A percentile compares a stretch with the other conserved stretches of the same genome.
Evolutionary conservation across 2,329 filamentous ascomycete species (phyloP).

Genomic region (Colletotrichum sp.): DNA sequence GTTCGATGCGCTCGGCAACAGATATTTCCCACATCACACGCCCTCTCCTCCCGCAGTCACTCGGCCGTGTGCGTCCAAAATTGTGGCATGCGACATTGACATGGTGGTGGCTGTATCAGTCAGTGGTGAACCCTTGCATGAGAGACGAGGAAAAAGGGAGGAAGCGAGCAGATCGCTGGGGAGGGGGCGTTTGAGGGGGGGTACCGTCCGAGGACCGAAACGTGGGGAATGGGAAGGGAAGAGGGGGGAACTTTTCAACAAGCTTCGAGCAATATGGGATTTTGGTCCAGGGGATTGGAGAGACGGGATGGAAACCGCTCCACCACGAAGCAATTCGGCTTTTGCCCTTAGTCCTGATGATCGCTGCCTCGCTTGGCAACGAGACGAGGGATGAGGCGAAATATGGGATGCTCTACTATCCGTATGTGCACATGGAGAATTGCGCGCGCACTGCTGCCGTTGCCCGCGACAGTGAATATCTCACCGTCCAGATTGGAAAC

Average conservation of each 20-base stretch:
- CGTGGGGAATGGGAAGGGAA: slow-evolving; percentile 6
- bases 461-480: background rate
- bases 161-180: background rate
- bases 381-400: background rate
- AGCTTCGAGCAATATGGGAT: slow-evolving; percentile 1
- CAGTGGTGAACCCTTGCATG: background rate
- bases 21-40: background rate
- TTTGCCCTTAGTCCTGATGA: background rate
- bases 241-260: background rate
- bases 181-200: background rate
- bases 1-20: background rate
- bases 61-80: background rate
- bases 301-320: background rate
- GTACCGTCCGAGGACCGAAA: background rate
- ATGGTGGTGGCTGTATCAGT: background rate
- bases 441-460: background rate
- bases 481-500: background rate
- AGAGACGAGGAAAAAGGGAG: background rate
- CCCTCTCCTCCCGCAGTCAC: background rate
- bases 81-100: background rate
- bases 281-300: background rate
- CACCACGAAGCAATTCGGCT: background rate
- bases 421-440: background rate
- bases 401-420: background rate
- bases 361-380: background rate